Evolutionary conservation across 176 grass and related monocot genomes (phyloP).

Genomic region (Cocos nucifera): DNA sequence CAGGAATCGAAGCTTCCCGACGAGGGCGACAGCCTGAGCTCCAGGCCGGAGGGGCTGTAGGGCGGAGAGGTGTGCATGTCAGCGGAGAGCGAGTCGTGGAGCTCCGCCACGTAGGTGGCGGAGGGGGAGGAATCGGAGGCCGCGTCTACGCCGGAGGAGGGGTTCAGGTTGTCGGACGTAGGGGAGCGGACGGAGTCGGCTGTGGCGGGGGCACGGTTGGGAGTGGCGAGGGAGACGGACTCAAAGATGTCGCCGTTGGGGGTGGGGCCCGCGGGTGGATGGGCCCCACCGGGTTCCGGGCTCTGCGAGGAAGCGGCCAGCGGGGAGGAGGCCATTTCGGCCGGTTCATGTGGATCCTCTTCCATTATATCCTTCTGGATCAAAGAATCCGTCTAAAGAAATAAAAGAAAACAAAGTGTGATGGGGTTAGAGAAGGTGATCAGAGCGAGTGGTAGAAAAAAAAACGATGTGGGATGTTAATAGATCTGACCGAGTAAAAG

Average conservation of each 20-base stretch:
- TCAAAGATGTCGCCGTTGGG: conserved; percentile 34
- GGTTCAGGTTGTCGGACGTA: conserved; percentile 11
- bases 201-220: neutral
- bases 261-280: conserved; percentile 4
- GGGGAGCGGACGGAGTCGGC: neutral
- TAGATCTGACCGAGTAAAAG: conserved; percentile 35
- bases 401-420: conserved; percentile 19
- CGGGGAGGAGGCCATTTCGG: conserved; percentile 18
- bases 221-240: conserved; percentile 28
- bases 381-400: neutral
- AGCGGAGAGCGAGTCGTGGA: neutral
- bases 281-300: neutral
- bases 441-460: no score
- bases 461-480: no score
- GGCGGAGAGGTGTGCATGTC: conserved; percentile 3
- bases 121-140: neutral
- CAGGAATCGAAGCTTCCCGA: conserved; percentile 6
- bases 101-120: conserved; percentile 3
- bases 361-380: conserved; percentile 39
- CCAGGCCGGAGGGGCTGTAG: conserved; percentile 1
- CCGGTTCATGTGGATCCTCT: conserved; percentile 40
- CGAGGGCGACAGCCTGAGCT: conserved; percentile 4
- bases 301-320: neutral
- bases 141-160: neutral
- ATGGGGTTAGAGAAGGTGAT: no score